Evolutionary conservation across 2,329 filamentous ascomycete species (phyloP), one percentile per base, ranked within the genome.

Genomic region (Alternaria rosae): DNA sequence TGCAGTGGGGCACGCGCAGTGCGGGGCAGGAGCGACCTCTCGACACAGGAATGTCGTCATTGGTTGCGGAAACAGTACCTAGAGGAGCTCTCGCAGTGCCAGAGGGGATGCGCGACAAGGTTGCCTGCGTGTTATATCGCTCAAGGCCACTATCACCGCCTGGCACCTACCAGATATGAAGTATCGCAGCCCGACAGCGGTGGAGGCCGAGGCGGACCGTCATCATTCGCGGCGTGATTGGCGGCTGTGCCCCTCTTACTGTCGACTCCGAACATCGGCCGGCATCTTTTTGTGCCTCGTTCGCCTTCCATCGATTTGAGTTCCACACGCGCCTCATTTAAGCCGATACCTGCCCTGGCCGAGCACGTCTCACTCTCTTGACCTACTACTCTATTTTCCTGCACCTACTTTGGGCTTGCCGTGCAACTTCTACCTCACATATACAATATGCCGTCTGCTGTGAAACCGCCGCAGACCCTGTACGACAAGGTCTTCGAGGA

Each of bases 401-500:
- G 35, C 17, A 28, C 17, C 17, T 41, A 51, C 23, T 17, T 71
- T 67, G 53, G 60, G 25, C 50, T 47, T 58, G 20, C 69, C 54
- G 69, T 73, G 54, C 66, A 59, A 70, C 69, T 52, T 17, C 61
- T 44, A 59, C 47, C 54, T 50, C 57, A 62, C 32, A 56, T 35
- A 48, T 59, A 45, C 85, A 88, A 80, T 73, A 96, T 97, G 93
- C 93, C 93, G 78, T 87, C 85, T 77, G 88, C 87, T 72, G 89
- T 91, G 71, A 85, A 85, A 79, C 86, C 85, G 68, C 92, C 92
- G 57, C 90, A 90, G 82, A 97, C 94, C 73, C 87, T 97, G 77
- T 98, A 98, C 84, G 94, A 98, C 87, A 98, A 98, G 89, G 94
- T 98, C 82, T 91, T 98, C 75, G 88, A 92, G 74, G 91, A 91